Conservation (phyloP, 2,329 filamentous ascomycete genomes). For the Venturia aucupariae region DNA sequence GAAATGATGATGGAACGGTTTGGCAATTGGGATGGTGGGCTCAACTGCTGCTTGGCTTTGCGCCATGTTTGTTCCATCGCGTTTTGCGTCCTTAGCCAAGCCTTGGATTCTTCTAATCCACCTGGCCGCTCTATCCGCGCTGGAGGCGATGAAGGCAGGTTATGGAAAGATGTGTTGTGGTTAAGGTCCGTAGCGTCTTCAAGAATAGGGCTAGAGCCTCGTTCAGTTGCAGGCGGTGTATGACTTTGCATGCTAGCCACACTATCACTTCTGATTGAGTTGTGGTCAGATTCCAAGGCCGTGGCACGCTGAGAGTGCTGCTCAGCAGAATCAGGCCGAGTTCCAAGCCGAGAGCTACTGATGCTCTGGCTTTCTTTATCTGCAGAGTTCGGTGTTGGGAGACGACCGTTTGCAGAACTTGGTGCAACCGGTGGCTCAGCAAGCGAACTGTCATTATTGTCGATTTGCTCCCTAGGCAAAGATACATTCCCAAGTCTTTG, state of each 20-base stretch:
- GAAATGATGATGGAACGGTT: constrained; percentile 11
- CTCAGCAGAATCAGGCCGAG: not conserved
- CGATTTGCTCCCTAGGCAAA: not conserved
- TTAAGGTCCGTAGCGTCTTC: not conserved
- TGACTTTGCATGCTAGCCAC: constrained; percentile 9
- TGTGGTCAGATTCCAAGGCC: not conserved
- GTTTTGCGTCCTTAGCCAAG: constrained; percentile 1
- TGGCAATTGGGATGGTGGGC: not conserved
- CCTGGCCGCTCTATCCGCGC: not conserved
- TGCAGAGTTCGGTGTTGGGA: constrained; percentile 11
- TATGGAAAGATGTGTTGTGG: not conserved
- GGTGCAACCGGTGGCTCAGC: not conserved
- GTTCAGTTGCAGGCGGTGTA: constrained; percentile 3
- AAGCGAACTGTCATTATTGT: not conserved
- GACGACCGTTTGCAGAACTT: constrained; percentile 9
- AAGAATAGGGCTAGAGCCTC: not conserved
- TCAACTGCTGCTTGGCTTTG: constrained; percentile 5
- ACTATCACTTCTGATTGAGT: constrained; percentile 3
- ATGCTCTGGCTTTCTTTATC: not conserved
- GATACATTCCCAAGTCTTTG: not conserved
- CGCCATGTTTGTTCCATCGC: constrained; percentile 4
- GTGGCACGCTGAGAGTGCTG: not conserved
- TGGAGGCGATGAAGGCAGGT: not conserved
- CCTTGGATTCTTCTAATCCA: not conserved
- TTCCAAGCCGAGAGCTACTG: not conserved